A percentile compares a stretch with the other conserved stretches of the same genome.
Evolutionary conservation across 179 eudicot genomes (phyloP).

Genomic region (Silene coronaria): DNA sequence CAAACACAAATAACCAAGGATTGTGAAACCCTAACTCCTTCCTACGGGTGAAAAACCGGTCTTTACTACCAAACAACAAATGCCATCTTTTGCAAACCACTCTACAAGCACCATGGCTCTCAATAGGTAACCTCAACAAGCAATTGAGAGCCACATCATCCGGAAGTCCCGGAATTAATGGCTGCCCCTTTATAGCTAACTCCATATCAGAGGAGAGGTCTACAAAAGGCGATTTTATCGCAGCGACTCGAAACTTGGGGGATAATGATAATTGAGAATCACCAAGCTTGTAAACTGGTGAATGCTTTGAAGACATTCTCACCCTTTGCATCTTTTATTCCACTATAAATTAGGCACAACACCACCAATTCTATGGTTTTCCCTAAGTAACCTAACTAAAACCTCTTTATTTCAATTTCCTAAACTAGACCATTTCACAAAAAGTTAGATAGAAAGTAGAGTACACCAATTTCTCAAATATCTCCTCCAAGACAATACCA

Average conservation of each 20-base stretch:
- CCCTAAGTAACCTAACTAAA: neutral
- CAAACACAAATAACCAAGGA: constrained; percentile 75
- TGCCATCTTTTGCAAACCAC: constrained; percentile 73
- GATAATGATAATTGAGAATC: constrained; percentile 66
- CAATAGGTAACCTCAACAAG: constrained; percentile 66
- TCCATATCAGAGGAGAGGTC: constrained; percentile 57
- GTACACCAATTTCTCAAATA: neutral
- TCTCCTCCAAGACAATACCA: neutral
- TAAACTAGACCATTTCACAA: neutral
- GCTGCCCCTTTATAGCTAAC: constrained; percentile 46
- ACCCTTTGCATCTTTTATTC: constrained; percentile 58
- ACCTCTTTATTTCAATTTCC: neutral
- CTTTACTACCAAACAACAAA: constrained; percentile 53
- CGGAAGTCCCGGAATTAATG: constrained; percentile 78
- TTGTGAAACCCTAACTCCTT: constrained; percentile 59
- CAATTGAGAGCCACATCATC: constrained; percentile 85
- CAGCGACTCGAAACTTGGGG: constrained; percentile 63
- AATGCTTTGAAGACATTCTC: constrained; percentile 56
- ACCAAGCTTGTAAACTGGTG: constrained; percentile 67
- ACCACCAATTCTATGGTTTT: neutral
- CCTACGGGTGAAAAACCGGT: constrained; percentile 54
- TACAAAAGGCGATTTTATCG: constrained; percentile 32
- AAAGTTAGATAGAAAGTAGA: neutral
- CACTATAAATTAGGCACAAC: neutral
- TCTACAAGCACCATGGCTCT: constrained; percentile 44